These are phyloP conservation scores for Rehmannia glutinosa DNA, from an alignment of 257 asterid genomes.

Conservation along the genomic window DNA sequence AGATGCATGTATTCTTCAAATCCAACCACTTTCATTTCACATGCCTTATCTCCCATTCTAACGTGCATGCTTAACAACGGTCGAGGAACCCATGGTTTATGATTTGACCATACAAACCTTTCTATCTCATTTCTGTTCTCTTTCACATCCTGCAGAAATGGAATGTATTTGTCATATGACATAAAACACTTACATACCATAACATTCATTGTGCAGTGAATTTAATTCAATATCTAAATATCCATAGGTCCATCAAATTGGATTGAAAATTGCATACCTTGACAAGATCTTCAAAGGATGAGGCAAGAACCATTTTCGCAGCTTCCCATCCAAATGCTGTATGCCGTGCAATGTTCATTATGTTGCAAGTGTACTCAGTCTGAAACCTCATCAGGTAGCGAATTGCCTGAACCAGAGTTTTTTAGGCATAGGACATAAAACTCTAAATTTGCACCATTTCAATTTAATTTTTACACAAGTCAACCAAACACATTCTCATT, in stretches of 20 bases:
- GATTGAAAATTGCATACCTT: constrained; percentile 41
- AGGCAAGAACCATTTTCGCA: constrained; percentile 61
- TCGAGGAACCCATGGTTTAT: constrained; percentile 77
- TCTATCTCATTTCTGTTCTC: constrained; percentile 39
- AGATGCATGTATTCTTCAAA: constrained; percentile 74
- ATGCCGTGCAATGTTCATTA: constrained; percentile 80
- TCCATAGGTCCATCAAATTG: neutral
- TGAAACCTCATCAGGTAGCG: constrained; percentile 96
- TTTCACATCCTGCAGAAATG: constrained; percentile 29
- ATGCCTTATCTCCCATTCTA: constrained; percentile 94
- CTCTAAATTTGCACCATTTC: neutral
- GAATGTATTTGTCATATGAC: no score
- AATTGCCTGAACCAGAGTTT: constrained; percentile 52
- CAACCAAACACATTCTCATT: no score
- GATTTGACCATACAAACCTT: constrained; percentile 79
- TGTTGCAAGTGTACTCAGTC: constrained; percentile 73
- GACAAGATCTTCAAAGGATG: constrained; percentile 24
- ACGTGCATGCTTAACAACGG: constrained; percentile 91
- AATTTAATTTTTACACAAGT: no score
- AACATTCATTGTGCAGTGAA: no score
- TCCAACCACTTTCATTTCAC: constrained; percentile 92
- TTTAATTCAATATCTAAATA: neutral
- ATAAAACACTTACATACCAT: no score
- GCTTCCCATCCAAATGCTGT: constrained; percentile 86
- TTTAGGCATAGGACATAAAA: neutral